Evolutionary conservation across 805 yeast genomes (phyloP).

Genomic region (Kodamaea nitidulidarum): DNA sequence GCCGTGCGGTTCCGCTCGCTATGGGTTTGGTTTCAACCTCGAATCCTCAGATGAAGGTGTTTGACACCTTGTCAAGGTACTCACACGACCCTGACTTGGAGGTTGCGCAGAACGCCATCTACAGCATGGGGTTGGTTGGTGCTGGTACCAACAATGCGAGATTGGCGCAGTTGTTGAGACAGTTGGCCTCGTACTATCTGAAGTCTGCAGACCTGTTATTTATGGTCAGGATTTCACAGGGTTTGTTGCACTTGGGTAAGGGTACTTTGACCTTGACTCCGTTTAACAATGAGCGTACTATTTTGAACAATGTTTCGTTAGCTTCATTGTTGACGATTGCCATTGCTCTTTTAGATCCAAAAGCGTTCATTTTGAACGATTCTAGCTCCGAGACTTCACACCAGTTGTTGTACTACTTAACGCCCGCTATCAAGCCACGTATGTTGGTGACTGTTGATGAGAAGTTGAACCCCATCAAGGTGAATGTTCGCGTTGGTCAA

Average conservation of each 20-base stretch:
- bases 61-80: conserved; percentile 91
- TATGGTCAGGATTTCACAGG: conserved; percentile 93
- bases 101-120: conserved; percentile 91
- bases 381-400: conserved; percentile 50
- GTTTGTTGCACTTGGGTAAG: conserved; percentile 90
- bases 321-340: conserved; percentile 85
- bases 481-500: conserved; percentile 96
- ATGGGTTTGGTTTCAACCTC: conserved; percentile 93
- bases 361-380: conserved; percentile 70
- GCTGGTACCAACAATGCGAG: conserved; percentile 99
- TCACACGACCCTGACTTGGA: conserved; percentile 94
- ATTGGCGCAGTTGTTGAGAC: conserved; percentile 91
- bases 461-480: conserved; percentile 84
- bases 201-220: conserved; percentile 88
- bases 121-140: conserved; percentile 96
- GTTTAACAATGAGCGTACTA: conserved; percentile 82
- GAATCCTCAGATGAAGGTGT: conserved; percentile 94
- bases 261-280: conserved; percentile 91
- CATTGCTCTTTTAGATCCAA: conserved; percentile 82
- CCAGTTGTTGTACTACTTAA: conserved; percentile 76
- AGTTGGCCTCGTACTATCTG: conserved; percentile 87
- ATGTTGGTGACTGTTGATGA: conserved; percentile 92
- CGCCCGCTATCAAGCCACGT: conserved; percentile 88
- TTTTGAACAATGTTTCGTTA: conserved; percentile 80
- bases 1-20: conserved; percentile 96